Conservation (phyloP, 257 asterid genomes). For the Solanum clarkiae region DNA sequence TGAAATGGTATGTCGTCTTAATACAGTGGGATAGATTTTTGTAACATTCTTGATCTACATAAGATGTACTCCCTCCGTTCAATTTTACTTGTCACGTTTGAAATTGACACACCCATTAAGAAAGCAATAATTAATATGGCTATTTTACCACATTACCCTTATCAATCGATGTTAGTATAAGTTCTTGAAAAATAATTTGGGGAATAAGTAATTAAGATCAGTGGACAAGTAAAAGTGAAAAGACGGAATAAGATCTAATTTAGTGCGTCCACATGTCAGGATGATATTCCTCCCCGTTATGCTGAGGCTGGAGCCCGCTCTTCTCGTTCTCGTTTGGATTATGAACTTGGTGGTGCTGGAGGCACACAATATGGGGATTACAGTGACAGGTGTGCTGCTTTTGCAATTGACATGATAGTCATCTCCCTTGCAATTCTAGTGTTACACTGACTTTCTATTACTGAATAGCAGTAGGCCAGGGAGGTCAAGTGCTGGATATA, state of each 20-base stretch:
- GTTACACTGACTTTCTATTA: neutral
- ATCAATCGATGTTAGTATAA: too few relatives aligned
- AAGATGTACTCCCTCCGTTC: neutral
- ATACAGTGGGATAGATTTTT: neutral
- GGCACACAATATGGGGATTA: conserved; percentile 79
- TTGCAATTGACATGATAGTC: neutral
- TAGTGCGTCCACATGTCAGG: conserved; percentile 33
- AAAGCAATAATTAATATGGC: too few relatives aligned
- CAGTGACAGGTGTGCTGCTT: conserved; percentile 51
- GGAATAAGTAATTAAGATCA: too few relatives aligned
- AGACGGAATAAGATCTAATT: neutral
- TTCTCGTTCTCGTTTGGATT: conserved; percentile 86
- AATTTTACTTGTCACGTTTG: too few relatives aligned
- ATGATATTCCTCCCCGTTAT: conserved; percentile 79
- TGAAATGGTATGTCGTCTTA: conserved; percentile 34
- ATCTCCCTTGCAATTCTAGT: neutral
- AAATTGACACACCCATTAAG: too few relatives aligned
- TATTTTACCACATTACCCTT: too few relatives aligned
- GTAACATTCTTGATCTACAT: neutral
- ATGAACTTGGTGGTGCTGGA: conserved; percentile 55
- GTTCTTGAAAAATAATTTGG: too few relatives aligned
- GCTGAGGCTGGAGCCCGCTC: conserved; percentile 71
- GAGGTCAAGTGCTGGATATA: conserved; percentile 72
- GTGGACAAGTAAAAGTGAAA: too few relatives aligned
- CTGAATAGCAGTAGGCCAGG: conserved; percentile 35